A percentile compares a stretch with the other conserved stretches of the same genome.
Conservation (phyloP, 2,329 filamentous ascomycete genomes). For the Colletotrichum limetticola region DNA sequence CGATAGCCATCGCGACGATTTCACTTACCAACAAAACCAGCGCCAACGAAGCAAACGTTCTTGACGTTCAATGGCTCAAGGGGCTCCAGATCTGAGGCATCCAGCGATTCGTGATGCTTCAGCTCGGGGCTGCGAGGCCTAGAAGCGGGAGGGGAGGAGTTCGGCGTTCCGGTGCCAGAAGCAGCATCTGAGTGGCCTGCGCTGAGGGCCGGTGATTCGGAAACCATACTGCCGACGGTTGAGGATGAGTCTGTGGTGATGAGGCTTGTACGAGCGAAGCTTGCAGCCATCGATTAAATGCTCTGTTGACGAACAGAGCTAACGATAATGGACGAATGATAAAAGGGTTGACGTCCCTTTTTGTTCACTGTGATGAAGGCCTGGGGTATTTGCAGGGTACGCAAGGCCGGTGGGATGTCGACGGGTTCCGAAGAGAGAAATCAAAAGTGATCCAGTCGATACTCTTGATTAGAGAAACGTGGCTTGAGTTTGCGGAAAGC, state of each 20-base stretch:
- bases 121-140: slow-evolving; percentile 34
- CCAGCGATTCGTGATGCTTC: slow-evolving; percentile 2
- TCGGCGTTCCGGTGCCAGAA: slow-evolving; percentile 33
- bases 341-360: slow-evolving; percentile 9
- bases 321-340: background rate
- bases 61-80: slow-evolving; percentile 38
- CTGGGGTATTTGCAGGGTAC: background rate
- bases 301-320: slow-evolving; percentile 20
- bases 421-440: background rate
- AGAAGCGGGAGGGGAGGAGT: slow-evolving; percentile 35
- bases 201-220: slow-evolving; percentile 27
- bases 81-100: slow-evolving; percentile 21
- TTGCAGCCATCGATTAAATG: slow-evolving; percentile 29
- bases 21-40: slow-evolving; percentile 78
- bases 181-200: slow-evolving; percentile 33
- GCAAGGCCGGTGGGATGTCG: background rate
- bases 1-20: background rate
- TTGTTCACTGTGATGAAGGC: background rate
- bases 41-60: slow-evolving; percentile 79
- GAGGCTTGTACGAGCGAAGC: slow-evolving; percentile 16
- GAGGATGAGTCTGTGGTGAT: slow-evolving; percentile 28
- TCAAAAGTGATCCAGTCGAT: background rate
- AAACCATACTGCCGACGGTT: slow-evolving; percentile 31
- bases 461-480: background rate
- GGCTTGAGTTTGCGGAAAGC: slow-evolving; percentile 11